Conservation (phyloP, 768 basidiomycete species). For the Clathrus columnatus region DNA sequence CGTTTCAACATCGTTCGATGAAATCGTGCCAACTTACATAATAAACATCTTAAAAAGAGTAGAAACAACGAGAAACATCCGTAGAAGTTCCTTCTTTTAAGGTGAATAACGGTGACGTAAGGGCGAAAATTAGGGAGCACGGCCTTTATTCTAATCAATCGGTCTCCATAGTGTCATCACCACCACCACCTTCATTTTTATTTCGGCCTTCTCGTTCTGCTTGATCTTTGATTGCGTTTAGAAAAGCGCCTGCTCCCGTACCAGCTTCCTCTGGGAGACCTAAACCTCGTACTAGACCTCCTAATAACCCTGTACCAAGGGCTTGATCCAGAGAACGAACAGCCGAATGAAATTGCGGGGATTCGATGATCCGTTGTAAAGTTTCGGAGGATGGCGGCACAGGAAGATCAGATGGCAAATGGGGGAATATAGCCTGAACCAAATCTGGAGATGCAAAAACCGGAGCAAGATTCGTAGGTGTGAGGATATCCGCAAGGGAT, state of each 20-base stretch:
- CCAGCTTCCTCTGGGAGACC: slow-evolving; percentile 85
- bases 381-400: slow-evolving; percentile 58
- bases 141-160: slow-evolving; percentile 36
- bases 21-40: no score
- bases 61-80: no score
- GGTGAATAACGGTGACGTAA: no score
- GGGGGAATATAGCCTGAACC: slow-evolving; percentile 62
- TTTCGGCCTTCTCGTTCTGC: slow-evolving; percentile 40
- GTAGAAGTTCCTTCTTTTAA: no score
- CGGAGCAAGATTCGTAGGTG: slow-evolving; percentile 60
- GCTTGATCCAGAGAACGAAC: slow-evolving; percentile 80
- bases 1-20: no score
- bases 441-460: slow-evolving; percentile 64
- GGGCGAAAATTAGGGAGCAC: no score
- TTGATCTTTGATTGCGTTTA: slow-evolving; percentile 73
- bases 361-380: slow-evolving; percentile 67
- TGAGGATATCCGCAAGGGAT: slow-evolving; percentile 67
- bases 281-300: slow-evolving; percentile 63
- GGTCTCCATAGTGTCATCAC: slow-evolving; percentile 67
- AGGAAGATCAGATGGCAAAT: slow-evolving; percentile 73
- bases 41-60: no score
- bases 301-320: slow-evolving; percentile 69
- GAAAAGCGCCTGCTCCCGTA: slow-evolving; percentile 64
- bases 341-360: slow-evolving; percentile 75
- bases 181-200: slow-evolving; percentile 18